Base-by-base conservation (phyloP, 352 stramenopile species). In the Thraustotheca clavata region DNA sequence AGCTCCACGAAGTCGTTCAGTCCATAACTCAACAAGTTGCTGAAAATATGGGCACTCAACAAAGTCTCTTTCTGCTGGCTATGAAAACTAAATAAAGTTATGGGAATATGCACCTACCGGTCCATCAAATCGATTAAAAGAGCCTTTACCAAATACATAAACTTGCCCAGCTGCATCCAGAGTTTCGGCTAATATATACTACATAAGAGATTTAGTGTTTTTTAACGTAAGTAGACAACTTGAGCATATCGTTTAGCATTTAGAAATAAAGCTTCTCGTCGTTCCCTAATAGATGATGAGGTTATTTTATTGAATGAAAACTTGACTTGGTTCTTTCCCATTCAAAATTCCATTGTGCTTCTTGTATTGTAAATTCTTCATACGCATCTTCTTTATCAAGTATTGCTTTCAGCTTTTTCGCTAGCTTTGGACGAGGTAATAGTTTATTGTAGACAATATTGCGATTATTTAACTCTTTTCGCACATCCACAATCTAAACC, bases 1-100 rank as follows among this genome's bases (percentile, higher is more conserved):
- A 24, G 80, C 77, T 26, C 57, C 57, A 8, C 65, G 73, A 11
- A 91, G 73, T n/a, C 83, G 79, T 8, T 75, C 55, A 2, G 72
- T 69, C 79, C 80, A 91, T 4, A 91, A 52, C 39, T 80, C 63
- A 27, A 73, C 68, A 14, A 91, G 49, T 22, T 71, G 41, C 4
- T 76, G 71, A 59, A 86, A 90, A 14, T 89, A 76, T 72, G 88
- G 85, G 49, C 87, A 90, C 20, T 91, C 83, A 39, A 84, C 69
- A 55, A 86, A 87, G 26, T 91, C 83, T 7, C 27, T 27, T 16
- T 43, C n/a, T 4, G 57, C 57, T 7, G 57, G 57, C 57, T 65
- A 54, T 8, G 27, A 32, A 14, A 40, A 34, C 27, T 50, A 35
- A 4, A 16, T 26, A 26, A 60, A 11, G n/a, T 11, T 12, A 46